Evolutionary conservation across 192 early-diverging fungal genomes (phyloP), one percentile per base, ranked within the genome.

Genomic region (Oehlia diaphana): DNA sequence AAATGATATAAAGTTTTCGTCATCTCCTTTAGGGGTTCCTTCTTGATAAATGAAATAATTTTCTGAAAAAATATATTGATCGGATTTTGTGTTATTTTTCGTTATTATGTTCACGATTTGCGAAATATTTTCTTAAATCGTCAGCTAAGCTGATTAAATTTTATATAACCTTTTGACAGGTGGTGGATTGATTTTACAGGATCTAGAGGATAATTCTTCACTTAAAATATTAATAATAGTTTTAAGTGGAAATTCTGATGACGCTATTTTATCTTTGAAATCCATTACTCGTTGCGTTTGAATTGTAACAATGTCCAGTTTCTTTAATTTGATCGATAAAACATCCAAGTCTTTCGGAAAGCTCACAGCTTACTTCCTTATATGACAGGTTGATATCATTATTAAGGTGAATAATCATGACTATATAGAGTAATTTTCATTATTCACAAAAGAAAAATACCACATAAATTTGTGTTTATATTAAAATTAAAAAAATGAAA

Each of bases 41-140:
- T 78, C 76, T 4, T 64, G 33, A 67, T 28, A 42, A 0, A 78
- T 7, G 5, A 13, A 28, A 53, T 78, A 33, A 58, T 21, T 50
- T 13, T 47, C 28, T 7, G 35, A 2, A 33, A n/a, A 78, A 78
- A 58, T 53, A 64, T 19, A 78, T 35, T 3, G 58, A 65, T 2
- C 65, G 44, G 21, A 78, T 68, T 1, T 49, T 23, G 1, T n/a
- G 14, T 8, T 49, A 49, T 68, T 69, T 65, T 61, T 65, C 35
- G 37, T 74, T 23, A 1, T n/a, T 2, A 31, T 42, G 26, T 0
- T 23, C n/a, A 21, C 21, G 14, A 64, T 67, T 68, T 49, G 33
- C 19, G 9, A 31, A 42, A 58, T 53, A 74, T 2, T 74, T 78
- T 23, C 53, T 13, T n/a, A 78, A 37, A 69, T 78, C 76, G 35